phyloP scores from a whole-genome alignment of 108 stramenopile species.

The Aurantiochytrium sp. region DNA sequence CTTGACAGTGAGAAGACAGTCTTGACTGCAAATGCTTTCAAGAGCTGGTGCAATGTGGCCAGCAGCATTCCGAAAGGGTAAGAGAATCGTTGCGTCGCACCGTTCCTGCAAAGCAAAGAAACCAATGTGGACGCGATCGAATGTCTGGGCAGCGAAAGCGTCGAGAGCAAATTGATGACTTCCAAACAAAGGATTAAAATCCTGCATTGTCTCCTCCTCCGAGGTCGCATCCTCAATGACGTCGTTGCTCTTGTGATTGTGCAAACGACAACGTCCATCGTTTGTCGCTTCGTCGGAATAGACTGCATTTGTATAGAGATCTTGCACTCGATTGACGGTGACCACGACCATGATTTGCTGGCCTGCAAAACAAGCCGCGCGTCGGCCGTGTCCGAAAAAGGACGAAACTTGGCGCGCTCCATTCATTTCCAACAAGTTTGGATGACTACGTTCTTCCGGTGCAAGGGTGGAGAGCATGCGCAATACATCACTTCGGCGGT shows the following conservation, averaged over 20 bases:
- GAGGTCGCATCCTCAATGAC: too few species aligned
- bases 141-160: not conserved
- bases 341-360: not conserved
- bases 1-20: too few species aligned
- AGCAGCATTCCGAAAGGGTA: not conserved
- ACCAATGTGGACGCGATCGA: not conserved
- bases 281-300: not conserved
- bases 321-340: not conserved
- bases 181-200: not conserved
- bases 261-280: not conserved
- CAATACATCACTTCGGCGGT: not conserved
- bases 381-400: not conserved
- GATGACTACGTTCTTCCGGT: not conserved
- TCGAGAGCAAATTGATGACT: not conserved
- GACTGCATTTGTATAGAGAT: not conserved
- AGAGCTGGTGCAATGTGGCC: not conserved
- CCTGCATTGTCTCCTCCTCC: not conserved
- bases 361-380: not conserved
- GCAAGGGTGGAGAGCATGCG: not conserved
- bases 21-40: not conserved
- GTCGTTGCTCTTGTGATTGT: too few species aligned
- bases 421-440: slow-evolving; percentile 11
- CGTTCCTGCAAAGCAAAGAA: not conserved
- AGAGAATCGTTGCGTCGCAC: not conserved
- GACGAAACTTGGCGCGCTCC: not conserved